A percentile compares a stretch with the other conserved stretches of the same genome.
phyloP scores from a whole-genome alignment of 306 rosid genomes.

The Betula pendula region DNA sequence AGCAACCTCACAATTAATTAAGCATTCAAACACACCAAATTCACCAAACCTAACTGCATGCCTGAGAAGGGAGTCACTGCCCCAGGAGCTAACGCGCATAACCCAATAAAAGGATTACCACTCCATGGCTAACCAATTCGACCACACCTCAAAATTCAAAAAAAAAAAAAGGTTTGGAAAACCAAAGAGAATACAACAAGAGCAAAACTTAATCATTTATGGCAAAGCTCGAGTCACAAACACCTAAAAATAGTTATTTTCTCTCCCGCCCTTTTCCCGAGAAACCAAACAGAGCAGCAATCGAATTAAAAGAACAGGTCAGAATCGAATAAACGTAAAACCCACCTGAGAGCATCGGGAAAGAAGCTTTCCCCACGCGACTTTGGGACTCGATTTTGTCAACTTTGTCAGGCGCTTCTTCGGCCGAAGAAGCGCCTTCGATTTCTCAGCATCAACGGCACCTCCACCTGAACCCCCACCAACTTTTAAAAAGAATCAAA shows the following conservation, averaged over 20 bases:
- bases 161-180: not conserved
- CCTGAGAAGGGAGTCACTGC: not conserved
- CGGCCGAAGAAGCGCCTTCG: slow-evolving; percentile 45
- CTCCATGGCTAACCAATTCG: not conserved
- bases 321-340: slow-evolving; percentile 21
- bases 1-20: not conserved
- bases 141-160: not conserved
- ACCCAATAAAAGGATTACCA: not conserved
- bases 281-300: not conserved
- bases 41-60: not conserved
- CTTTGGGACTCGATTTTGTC: slow-evolving; percentile 42
- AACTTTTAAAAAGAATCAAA: slow-evolving; percentile 31
- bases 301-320: slow-evolving; percentile 9
- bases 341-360: slow-evolving; percentile 89
- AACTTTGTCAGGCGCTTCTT: slow-evolving; percentile 55
- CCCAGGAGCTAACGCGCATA: not conserved
- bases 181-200: not conserved
- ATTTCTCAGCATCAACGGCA: slow-evolving; percentile 47
- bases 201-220: not conserved
- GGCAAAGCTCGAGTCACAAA: not conserved
- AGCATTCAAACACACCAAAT: not conserved
- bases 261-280: not conserved
- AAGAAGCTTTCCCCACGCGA: slow-evolving; percentile 85
- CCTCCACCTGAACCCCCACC: slow-evolving; percentile 45
- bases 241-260: not conserved